Base-by-base conservation (phyloP, 805 yeast genomes). In the Yarrowia bubula region DNA sequence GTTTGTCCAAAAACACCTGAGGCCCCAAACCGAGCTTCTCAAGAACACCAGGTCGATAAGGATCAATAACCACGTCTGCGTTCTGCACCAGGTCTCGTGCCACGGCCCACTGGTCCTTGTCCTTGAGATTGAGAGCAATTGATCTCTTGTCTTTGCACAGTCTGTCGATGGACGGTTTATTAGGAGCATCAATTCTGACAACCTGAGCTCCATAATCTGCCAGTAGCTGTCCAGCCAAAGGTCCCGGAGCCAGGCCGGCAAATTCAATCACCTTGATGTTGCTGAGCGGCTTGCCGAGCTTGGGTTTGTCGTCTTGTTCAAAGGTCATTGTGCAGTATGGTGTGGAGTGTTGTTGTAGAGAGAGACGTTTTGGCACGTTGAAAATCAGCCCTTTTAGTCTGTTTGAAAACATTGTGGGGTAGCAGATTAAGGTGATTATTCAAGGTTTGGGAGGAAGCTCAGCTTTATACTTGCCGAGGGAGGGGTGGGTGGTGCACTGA, bases 161-260 rank as follows among this genome's bases (percentile, higher is more conserved):
- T 3, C 64, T 32, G 38, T 67, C 68, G 8, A 61, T 46, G 14
- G 47, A 39, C 32, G 57, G 43, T 31, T 55, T 53, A 17, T 37
- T 43, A 10, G 66, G 53, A 0, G 68, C 51, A 17, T 67, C 69
- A 28, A 67, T 64, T n/a, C 69, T 48, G 1, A 67, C 60, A 15
- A 67, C 69, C 39, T 44, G 55, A 13, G 69, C 69, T 18, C 69
- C 69, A 35, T 67, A 67, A 17, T 67, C 69, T 1, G 69, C 67
- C 32, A 67, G 14, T 5, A 67, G 42, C 28, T 66, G 67, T 8
- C 69, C 69, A 32, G 67, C 65, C 37, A 67, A 47, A 5, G 69
- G 69, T 4, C 68, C 69, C 33, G 69, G 69, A 11, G 69, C 69
- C 11, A 67, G 63, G 4, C 69, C 69, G 13, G 69, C 69, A 35